Evolutionary conservation across 176 grass and related monocot genomes (phyloP).

Genomic region (Musa troglodytarum): DNA sequence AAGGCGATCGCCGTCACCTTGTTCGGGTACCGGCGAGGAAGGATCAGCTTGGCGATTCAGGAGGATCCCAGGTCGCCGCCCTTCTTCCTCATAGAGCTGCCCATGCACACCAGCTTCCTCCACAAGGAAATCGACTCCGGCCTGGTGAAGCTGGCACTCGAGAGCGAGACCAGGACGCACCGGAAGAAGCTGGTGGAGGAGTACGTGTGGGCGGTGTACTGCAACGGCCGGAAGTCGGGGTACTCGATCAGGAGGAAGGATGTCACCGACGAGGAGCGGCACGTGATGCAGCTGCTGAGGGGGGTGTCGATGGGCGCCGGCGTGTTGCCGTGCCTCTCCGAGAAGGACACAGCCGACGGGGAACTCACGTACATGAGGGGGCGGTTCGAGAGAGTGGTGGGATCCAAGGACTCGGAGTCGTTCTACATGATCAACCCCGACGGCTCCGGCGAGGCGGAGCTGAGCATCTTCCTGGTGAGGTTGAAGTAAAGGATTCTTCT

Average conservation of each 20-base stretch:
- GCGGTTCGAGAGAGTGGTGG: slow-evolving; percentile 84
- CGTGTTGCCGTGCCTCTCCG: slow-evolving; percentile 61
- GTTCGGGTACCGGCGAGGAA: slow-evolving; percentile 62
- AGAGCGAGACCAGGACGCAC: slow-evolving; percentile 83
- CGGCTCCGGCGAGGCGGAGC: slow-evolving; percentile 29
- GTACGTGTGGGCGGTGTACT: slow-evolving; percentile 93
- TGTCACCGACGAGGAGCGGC: slow-evolving; percentile 62
- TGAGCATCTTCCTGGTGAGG: slow-evolving; percentile 94
- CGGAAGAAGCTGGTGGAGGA: slow-evolving; percentile 67
- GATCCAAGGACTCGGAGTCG: slow-evolving; percentile 90
- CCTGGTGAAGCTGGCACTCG: slow-evolving; percentile 71
- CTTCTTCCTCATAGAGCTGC: slow-evolving; percentile 75
- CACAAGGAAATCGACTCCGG: slow-evolving; percentile 84
- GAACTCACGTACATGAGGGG: slow-evolving; percentile 89
- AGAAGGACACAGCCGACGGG: slow-evolving; percentile 59
- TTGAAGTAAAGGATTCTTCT: slow-evolving; percentile 42
- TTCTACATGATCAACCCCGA: slow-evolving; percentile 97
- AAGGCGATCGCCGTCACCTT: slow-evolving; percentile 72
- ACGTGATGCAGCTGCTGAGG: slow-evolving; percentile 73
- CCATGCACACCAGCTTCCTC: slow-evolving; percentile 61
- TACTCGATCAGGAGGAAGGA: slow-evolving; percentile 87
- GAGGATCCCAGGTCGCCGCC: slow-evolving; percentile 83
- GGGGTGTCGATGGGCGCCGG: slow-evolving; percentile 94
- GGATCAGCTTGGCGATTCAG: slow-evolving; percentile 70
- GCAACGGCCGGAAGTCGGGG: slow-evolving; percentile 85